Percentiles rank a stretch among this genome's conserved stretches.
These are phyloP conservation scores for Alliaria petiolata DNA, from an alignment of 345 rosid species.

Conservation along the genomic window DNA sequence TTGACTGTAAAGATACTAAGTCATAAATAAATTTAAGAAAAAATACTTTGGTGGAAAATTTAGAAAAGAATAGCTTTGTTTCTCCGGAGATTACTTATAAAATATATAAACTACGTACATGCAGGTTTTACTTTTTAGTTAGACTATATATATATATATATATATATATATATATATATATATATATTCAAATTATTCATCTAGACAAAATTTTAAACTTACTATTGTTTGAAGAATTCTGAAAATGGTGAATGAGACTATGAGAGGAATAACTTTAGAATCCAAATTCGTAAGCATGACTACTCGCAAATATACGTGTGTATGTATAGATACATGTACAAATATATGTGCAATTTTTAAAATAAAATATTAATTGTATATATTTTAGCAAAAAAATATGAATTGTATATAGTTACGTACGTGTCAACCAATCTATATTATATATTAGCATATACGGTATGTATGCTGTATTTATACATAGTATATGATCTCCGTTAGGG, in stretches of 20 bases:
- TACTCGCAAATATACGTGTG: not conserved
- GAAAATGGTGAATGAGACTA: too few relatives aligned
- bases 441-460: too few relatives aligned
- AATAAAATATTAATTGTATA: not conserved
- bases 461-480: too few relatives aligned
- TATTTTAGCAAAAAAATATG: too few relatives aligned
- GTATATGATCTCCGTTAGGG: not conserved
- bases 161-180: too few relatives aligned
- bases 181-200: not conserved
- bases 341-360: not conserved
- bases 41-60: not conserved
- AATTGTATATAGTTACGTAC: not conserved
- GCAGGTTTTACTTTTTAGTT: not conserved
- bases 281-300: too few relatives aligned
- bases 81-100: too few relatives aligned
- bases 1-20: not conserved
- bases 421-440: not conserved
- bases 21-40: not conserved
- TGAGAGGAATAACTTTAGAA: too few relatives aligned
- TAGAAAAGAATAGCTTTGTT: not conserved
- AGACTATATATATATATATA: not conserved
- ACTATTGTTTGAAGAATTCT: too few relatives aligned
- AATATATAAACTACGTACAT: not conserved
- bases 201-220: not conserved
- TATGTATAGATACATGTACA: not conserved